Base-by-base conservation (phyloP, 805 yeast genomes). In the Nakazawaea peltata region DNA sequence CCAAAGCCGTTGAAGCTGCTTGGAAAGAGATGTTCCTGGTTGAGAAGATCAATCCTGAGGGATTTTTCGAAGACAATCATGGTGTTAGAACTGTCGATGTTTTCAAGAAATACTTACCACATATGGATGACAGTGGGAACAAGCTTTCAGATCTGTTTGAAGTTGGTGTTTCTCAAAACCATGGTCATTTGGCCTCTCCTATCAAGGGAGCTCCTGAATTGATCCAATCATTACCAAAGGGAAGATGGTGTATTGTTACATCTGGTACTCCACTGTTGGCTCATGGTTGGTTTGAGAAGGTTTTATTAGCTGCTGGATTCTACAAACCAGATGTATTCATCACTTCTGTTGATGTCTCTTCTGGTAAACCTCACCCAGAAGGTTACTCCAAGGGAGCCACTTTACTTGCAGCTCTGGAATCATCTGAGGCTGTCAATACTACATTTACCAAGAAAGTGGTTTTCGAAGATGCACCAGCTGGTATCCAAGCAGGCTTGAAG, bases 381-480 rank as follows among this genome's bases (percentile, higher is more conserved):
- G 92, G 94, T 36, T 84, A 84, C 65, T 64, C 71, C 44, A 54
- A 63, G 51, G 85, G 84, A 42, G 66, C 72, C 56, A 49, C 60
- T 40, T 46, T 65, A 28, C 57, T 69, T 44, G 69, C 70, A 19
- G 64, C 60, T 46, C 26, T 28, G 15, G 32, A 28, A 18, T 5
- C 5, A 7, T 5, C 24, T 17, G 17, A 14, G 4, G 57, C 58
- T 39, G 42, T 48, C 24, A 51, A 48, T 14, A 32, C 32, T 15
- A 19, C 22, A 19, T 38, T 54, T 21, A 41, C 46, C 36, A 62
- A 63, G 48, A 67, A 61, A 37, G 77, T 83, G 28, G 87, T 81
- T 33, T 84, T 84, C 51, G 95, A 84, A 63, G 95, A 84, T 54
- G 94, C 94, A 30, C 90, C 87, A 40, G 88, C 92, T 33, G 94